Evolutionary conservation across 202 grass and related monocot species (phyloP), one percentile per base, ranked within the genome.

Genomic region (Panicum hallii): DNA sequence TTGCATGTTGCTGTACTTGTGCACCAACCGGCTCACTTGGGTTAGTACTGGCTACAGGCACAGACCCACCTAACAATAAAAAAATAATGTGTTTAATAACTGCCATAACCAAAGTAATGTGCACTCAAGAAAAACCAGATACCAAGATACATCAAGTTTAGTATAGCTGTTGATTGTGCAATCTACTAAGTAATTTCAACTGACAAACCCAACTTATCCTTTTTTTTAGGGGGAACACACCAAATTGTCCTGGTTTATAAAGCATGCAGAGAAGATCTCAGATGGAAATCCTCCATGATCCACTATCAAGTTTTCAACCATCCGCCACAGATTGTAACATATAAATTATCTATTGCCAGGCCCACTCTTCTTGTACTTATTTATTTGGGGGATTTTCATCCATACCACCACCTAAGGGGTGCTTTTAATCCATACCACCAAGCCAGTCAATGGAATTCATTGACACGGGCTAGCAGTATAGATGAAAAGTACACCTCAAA

Each of bases 41-140:
- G 90, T 92, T 92, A 73, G 77, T 79, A 89, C 60, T 79, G 48
- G 85, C 79, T 84, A 79, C 90, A 83, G 91, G 88, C 84, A 80
- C 79, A 17, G 87, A 50, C 66, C 88, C 90, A 87, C 93, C 97
- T 91, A 91, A 75, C 46, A 78, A 80, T n/a, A 12, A 79, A 84
- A 84, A 94, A 89, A 87, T n/a, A 65, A 49, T 60, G 57, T 45
- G 88, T 84, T 78, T 84, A 80, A 83, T 48, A 86, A 86, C 69
- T 36, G 86, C 22, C 56, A 85, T 46, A 77, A 66, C 74, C 19
- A 78, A 88, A 83, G 36, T 72, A 84, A 72, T 67, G 5, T 53
- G 38, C 32, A 44, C 42, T 48, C 19, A 70, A 44, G 38, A 32
- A 46, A 46, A 78, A 72, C 9, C 49, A 67, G n/a, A 32, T 22